Evolutionary conservation across 805 yeast genomes (phyloP).

Genomic region (Candida nanaspora): DNA sequence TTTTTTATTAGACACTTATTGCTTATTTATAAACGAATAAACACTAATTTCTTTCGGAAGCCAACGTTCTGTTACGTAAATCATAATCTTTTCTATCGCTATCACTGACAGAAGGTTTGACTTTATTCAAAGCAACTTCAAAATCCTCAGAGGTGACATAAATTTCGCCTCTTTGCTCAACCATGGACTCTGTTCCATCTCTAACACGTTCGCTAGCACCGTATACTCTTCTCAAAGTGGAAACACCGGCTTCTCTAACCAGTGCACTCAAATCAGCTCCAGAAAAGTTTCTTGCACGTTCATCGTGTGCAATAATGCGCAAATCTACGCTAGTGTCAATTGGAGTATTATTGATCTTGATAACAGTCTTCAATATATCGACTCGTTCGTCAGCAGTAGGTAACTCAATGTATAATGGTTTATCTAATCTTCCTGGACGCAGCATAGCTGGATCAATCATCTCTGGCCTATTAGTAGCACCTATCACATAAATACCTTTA

Average conservation of each 20-base stretch:
- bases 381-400: constrained; percentile 73
- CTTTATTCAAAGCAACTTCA: constrained; percentile 57
- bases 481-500: constrained; percentile 87
- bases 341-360: constrained; percentile 71
- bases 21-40: no score
- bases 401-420: constrained; percentile 83
- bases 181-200: constrained; percentile 28
- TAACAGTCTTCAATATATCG: constrained; percentile 76
- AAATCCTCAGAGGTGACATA: constrained; percentile 64
- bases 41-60: neutral
- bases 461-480: constrained; percentile 96
- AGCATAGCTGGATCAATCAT: constrained; percentile 98
- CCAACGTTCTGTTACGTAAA: constrained; percentile 35
- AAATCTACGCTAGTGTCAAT: constrained; percentile 57
- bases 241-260: constrained; percentile 89
- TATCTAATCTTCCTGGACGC: constrained; percentile 93
- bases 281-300: constrained; percentile 79
- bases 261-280: constrained; percentile 95
- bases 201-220: constrained; percentile 42
- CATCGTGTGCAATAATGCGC: constrained; percentile 56
- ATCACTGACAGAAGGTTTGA: constrained; percentile 89
- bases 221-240: constrained; percentile 71
- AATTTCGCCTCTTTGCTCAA: constrained; percentile 22
- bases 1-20: no score
- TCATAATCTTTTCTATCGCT: constrained; percentile 75